A percentile compares a stretch with the other conserved stretches of the same genome.
These are phyloP conservation scores for Mycena olivaceomarginata DNA, from an alignment of 768 basidiomycete genomes.

Conservation along the genomic window DNA sequence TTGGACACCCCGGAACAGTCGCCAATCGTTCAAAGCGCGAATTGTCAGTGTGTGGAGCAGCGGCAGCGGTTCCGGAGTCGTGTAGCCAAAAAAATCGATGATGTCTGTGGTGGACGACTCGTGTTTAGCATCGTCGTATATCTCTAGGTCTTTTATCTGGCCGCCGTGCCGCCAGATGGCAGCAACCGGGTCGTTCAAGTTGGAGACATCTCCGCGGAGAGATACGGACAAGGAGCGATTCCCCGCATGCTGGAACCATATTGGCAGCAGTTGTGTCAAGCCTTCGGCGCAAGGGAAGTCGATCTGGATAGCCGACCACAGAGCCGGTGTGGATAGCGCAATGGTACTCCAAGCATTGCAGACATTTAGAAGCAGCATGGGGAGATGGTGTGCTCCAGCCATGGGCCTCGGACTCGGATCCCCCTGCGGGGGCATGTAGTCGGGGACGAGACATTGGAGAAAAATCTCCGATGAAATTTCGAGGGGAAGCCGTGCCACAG, in stretches of 20 bases:
- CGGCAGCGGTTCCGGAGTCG: not conserved
- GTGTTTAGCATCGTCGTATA: not conserved
- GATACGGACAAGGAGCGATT: not conserved
- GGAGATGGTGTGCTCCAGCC: not conserved
- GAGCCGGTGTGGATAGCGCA: not conserved
- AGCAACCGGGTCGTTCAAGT: no score
- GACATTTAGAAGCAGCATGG: slow-evolving; percentile 3
- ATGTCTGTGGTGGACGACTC: no score
- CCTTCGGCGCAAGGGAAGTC: not conserved
- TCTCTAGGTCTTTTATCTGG: not conserved
- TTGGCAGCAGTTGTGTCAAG: not conserved
- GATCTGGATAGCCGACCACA: not conserved
- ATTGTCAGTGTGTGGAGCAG: not conserved
- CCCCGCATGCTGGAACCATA: not conserved
- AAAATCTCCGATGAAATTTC: slow-evolving; percentile 1
- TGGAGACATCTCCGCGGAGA: not conserved
- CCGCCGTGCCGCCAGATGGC: not conserved
- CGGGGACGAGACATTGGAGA: not conserved
- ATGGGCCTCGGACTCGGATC: no score
- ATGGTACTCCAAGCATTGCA: not conserved
- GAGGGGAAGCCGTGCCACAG: not conserved
- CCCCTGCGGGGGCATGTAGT: not conserved
- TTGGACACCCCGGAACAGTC: not conserved
- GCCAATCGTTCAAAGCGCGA: not conserved
- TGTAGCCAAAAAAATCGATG: not conserved